Evolutionary conservation across 495 filamentous ascomycete genomes (phyloP).

Genomic region (Copromyces sp.): DNA sequence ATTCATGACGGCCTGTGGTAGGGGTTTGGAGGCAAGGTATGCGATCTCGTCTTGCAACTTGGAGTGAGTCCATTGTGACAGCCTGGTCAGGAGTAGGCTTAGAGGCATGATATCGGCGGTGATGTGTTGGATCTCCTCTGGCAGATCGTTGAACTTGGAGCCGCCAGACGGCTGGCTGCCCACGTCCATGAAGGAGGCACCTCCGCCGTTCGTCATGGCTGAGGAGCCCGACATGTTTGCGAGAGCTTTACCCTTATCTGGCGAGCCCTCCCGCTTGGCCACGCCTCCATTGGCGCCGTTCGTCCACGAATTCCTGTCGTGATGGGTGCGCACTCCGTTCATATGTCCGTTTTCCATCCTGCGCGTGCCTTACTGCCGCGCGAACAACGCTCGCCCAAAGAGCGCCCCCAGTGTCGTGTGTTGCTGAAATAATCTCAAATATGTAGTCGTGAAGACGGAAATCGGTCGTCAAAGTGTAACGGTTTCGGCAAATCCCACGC

Average conservation of each 20-base stretch:
- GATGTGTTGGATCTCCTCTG: slow-evolving; percentile 72
- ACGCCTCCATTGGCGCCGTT: slow-evolving; percentile 32
- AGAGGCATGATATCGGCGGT: slow-evolving; percentile 65
- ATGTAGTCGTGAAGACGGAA: neutral
- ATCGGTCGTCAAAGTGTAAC: neutral
- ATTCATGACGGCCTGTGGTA: slow-evolving; percentile 35
- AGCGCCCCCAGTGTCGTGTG: neutral
- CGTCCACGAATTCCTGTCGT: slow-evolving; percentile 33
- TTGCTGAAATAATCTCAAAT: neutral
- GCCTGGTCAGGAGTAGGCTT: slow-evolving; percentile 56
- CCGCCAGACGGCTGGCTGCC: slow-evolving; percentile 9
- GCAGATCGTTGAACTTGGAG: slow-evolving; percentile 40
- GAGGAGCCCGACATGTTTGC: slow-evolving; percentile 5
- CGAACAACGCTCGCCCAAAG: neutral
- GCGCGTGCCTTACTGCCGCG: slow-evolving; percentile 8
- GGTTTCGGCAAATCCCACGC: neutral
- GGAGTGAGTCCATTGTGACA: slow-evolving; percentile 74
- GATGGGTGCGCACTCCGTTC: slow-evolving; percentile 36
- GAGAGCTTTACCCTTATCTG: slow-evolving; percentile 17
- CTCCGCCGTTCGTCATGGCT: slow-evolving; percentile 19
- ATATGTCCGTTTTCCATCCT: slow-evolving; percentile 43
- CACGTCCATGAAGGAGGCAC: slow-evolving; percentile 12
- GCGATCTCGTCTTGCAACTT: slow-evolving; percentile 61
- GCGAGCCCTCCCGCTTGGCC: slow-evolving; percentile 8
- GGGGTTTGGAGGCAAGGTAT: slow-evolving; percentile 54